These are phyloP conservation scores for Fonsecaea erecta DNA, from an alignment of 2,329 filamentous ascomycete genomes.

Conservation along the genomic window DNA sequence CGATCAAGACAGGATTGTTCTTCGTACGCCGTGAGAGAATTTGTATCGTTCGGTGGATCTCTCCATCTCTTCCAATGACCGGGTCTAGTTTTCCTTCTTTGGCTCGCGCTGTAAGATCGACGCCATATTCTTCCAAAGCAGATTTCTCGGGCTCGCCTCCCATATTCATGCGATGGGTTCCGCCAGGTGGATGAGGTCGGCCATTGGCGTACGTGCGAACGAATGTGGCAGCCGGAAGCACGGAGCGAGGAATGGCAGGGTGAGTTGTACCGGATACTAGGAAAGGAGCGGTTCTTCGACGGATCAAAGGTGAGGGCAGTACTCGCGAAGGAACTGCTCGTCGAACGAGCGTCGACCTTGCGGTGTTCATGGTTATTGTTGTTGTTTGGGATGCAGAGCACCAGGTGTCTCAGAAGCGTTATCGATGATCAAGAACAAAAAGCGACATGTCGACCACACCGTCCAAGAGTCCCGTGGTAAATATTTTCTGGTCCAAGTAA, in stretches of 20 bases:
- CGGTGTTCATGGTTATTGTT: slow-evolving; percentile 29
- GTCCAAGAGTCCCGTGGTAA: slow-evolving; percentile 1
- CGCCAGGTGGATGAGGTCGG: slow-evolving; percentile 76
- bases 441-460: slow-evolving; percentile 11
- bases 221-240: slow-evolving; percentile 13
- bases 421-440: slow-evolving; percentile 27
- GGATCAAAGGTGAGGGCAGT: slow-evolving; percentile 18
- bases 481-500: slow-evolving; percentile 8
- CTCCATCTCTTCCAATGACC: slow-evolving; percentile 88
- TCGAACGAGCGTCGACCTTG: slow-evolving; percentile 33
- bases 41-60: slow-evolving; percentile 94
- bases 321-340: slow-evolving; percentile 28
- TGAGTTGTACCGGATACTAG: slow-evolving; percentile 2
- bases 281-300: slow-evolving; percentile 18
- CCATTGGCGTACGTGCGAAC: slow-evolving; percentile 60
- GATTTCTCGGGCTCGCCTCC: slow-evolving; percentile 77
- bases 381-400: slow-evolving; percentile 12
- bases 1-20: slow-evolving; percentile 97
- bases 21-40: slow-evolving; percentile 91
- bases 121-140: slow-evolving; percentile 85
- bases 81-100: slow-evolving; percentile 91
- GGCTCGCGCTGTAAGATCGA: slow-evolving; percentile 85
- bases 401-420: slow-evolving; percentile 24
- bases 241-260: slow-evolving; percentile 13
- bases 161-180: slow-evolving; percentile 92